Base-by-base conservation (phyloP, 2,329 filamentous ascomycete species). In the Stemphylium vesicarium region DNA sequence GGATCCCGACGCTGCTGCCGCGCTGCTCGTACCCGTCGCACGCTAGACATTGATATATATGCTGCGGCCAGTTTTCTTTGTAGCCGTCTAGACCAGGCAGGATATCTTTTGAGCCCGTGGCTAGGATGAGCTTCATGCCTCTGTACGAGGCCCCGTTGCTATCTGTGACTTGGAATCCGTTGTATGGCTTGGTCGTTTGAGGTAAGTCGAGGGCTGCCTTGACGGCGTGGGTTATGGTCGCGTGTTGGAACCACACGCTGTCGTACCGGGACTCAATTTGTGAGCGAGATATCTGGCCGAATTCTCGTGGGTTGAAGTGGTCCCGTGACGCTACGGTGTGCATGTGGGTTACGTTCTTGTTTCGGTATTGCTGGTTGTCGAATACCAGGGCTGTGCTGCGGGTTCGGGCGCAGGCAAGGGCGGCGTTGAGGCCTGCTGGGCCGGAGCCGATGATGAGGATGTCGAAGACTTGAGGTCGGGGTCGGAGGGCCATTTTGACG, bases 11-110 rank as follows among this genome's bases (percentile, higher is more conserved):
- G 0, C 72, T 62, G 2, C 60, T 62, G 1, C 81, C 82, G 12
- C 80, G 77, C 45, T 86, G 82, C 57, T 88, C 85, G 65, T 79
- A 87, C 4, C 85, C 85, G 58, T 86, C 79, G 68, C 84, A 87
- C 62, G 82, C 85, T 1, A 87, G 77, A 60, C 84, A 87, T 62
- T 86, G 84, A 59, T 83, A 86, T 31, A 72, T 70, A 35, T 72
- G 69, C 4, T 33, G 18, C 0, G 69, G 65, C 84, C 84, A 88
- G 50, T 81, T 82, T 36, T 85, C 81, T 0, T 60, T 74, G 56
- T 84, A 88, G 0, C 85, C 85, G 1, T 35, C 22, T 13, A 86
- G 80, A 12, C 80, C 75, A 0, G 81, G 81, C 29, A 81, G 64
- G 0, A 83, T 60, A 58, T 88, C 85, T 20, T 64, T 69, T 0